Evolutionary conservation across 2,329 filamentous ascomycete species (phyloP).

Genomic region (Microcyclospora pomicola): DNA sequence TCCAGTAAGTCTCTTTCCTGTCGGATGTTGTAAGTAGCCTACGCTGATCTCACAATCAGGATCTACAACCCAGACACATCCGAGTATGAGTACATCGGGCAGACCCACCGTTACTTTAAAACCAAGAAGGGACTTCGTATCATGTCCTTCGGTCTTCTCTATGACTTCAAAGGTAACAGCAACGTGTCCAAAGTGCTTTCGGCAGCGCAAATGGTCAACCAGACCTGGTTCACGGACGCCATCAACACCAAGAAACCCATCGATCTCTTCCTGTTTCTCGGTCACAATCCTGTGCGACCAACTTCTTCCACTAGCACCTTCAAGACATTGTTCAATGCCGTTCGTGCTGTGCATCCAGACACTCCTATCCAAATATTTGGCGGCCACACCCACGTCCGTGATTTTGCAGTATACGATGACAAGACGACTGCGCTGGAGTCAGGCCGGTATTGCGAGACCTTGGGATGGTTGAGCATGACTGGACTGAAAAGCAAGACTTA

Average conservation of each 20-base stretch:
- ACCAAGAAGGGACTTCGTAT: constrained; percentile 35
- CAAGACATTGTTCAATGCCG: constrained; percentile 41
- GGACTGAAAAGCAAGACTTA: constrained; percentile 40
- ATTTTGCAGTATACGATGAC: constrained; percentile 51
- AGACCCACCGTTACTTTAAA: constrained; percentile 37
- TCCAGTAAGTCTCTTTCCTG: constrained; percentile 25
- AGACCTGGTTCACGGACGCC: constrained; percentile 48
- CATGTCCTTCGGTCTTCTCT: constrained; percentile 40
- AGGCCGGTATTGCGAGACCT: constrained; percentile 51
- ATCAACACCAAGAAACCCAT: constrained; percentile 42
- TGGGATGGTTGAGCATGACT: constrained; percentile 52
- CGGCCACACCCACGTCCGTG: constrained; percentile 34
- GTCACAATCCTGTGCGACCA: constrained; percentile 45
- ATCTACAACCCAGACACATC: constrained; percentile 32
- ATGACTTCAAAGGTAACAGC: constrained; percentile 42
- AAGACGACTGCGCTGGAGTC: constrained; percentile 48
- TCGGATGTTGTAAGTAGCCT: constrained; percentile 8
- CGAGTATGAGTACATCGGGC: constrained; percentile 33
- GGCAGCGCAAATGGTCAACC: constrained; percentile 36
- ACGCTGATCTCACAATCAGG: constrained; percentile 1
- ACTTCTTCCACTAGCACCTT: constrained; percentile 32
- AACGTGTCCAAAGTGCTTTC: constrained; percentile 48
- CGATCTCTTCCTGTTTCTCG: constrained; percentile 50
- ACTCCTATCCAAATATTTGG: constrained; percentile 53
- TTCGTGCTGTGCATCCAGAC: constrained; percentile 41